phyloP scores from a whole-genome alignment of 2,329 filamentous ascomycete genomes.

The Grosmannia huntii region DNA sequence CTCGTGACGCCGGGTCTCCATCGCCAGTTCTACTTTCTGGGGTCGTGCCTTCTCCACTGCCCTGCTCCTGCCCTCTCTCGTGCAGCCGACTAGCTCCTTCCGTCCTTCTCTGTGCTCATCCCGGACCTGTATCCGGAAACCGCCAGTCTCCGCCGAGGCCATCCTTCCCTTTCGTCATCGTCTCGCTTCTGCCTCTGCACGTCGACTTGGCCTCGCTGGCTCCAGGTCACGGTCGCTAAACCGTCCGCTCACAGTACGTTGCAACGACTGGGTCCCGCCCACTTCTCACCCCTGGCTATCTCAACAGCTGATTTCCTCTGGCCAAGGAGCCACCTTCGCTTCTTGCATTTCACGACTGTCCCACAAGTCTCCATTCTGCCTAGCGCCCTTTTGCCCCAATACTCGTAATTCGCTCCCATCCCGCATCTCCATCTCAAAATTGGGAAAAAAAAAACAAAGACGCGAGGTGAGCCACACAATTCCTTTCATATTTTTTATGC shows the following conservation, averaged over 20 bases:
- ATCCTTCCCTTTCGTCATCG: too few species aligned
- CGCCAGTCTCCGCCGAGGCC: background rate
- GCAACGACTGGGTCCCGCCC: background rate
- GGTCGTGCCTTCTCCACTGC: background rate
- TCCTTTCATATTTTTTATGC: background rate
- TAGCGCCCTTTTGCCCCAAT: conserved; percentile 6
- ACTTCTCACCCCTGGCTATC: background rate
- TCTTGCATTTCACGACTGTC: conserved; percentile 5
- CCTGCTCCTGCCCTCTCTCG: background rate
- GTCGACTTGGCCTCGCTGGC: too few species aligned
- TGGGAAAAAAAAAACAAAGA: conserved; percentile 1
- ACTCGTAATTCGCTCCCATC: conserved; percentile 1
- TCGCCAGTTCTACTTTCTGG: background rate
- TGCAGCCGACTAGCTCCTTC: background rate
- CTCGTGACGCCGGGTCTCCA: background rate
- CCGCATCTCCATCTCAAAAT: background rate
- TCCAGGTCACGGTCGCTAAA: too few species aligned
- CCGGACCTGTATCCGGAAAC: background rate
- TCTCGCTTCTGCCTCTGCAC: background rate
- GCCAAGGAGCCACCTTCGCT: conserved; percentile 3
- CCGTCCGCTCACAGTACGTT: background rate
- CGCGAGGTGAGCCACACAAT: conserved; percentile 11
- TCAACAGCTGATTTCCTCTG: background rate
- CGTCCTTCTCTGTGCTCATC: background rate
- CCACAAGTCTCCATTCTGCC: conserved; percentile 4